These are phyloP conservation scores for Candida maltosa DNA, from an alignment of 805 yeast species.

Conservation along the genomic window DNA sequence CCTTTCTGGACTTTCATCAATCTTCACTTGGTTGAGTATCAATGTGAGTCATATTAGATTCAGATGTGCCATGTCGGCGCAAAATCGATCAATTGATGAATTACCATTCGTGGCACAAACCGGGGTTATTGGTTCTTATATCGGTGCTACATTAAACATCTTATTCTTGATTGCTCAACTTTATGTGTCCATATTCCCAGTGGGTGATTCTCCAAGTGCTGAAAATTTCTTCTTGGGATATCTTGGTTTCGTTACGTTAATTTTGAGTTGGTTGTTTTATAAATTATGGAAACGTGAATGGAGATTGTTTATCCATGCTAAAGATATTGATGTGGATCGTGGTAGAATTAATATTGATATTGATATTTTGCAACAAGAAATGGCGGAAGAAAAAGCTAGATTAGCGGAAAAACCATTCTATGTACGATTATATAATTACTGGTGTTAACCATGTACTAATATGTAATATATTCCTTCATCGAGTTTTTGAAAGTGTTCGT, in stretches of 20 bases:
- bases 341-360: conserved; percentile 32
- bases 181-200: conserved; percentile 64
- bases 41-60: conserved; percentile 59
- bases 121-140: conserved; percentile 53
- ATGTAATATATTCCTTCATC: no score
- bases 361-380: conserved; percentile 31
- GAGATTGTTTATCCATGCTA: conserved; percentile 22
- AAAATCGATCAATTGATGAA: conserved; percentile 49
- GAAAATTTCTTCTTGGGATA: conserved; percentile 28
- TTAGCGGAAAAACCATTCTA: conserved; percentile 22
- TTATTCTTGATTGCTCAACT: conserved; percentile 57
- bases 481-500: no score
- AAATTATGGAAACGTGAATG: conserved; percentile 26
- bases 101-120: conserved; percentile 51
- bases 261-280: conserved; percentile 27
- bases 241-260: conserved; percentile 30
- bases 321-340: conserved; percentile 31
- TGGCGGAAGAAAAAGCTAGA: conserved; percentile 29
- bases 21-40: conserved; percentile 64
- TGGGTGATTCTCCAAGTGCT: conserved; percentile 38
- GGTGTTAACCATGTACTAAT: no score
- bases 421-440: conserved; percentile 23
- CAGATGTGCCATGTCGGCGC: conserved; percentile 54
- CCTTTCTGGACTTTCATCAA: conserved; percentile 57
- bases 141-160: conserved; percentile 46